Base-by-base conservation (phyloP, 352 stramenopile genomes). In the Phytophthora pini region DNA sequence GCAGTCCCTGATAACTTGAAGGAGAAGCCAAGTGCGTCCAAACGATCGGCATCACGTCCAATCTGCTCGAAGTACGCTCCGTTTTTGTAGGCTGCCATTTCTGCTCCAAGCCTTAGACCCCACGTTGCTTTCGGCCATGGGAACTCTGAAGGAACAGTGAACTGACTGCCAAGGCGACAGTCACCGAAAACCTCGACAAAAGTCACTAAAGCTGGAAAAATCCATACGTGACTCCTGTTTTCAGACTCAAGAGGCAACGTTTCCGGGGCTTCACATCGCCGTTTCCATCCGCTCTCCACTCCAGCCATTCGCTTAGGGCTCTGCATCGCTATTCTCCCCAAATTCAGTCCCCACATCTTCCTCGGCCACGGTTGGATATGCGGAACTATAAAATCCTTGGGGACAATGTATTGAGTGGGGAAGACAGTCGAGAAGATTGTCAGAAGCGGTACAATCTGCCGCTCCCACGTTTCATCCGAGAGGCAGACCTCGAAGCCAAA, bases 151-250 rank as follows among this genome's bases (percentile, higher is more conserved):
- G 68, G 68, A 40, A 76, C 58, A 8, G 31, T 56, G 13, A 76
- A 76, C 17, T 70, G 68, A 8, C 39, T 26, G 11, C 52, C 52
- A 24, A 76, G 40, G 32, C 47, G 56, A 47, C 57, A 76, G 38
- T 72, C 46, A 24, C 62, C 57, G 26, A 72, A 76, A 10, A 76
- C 52, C 24, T 61, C 15, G 1, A 76, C 63, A 38, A 69, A 76
- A 27, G 48, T 66, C 22, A 59, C 53, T 0, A 76, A 40, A 26
- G 68, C 68, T 40, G 56, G 57, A 4, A 65, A 68, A 34, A 76
- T 66, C 24, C 68, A 76, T 13, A 52, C 41, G 4, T 50, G 47
- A 56, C 0, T 59, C 17, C 26, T 49, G 36, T 50, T 69, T 52
- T 56, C 61, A 0, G 36, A 61, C 5, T 65, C 53, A 0, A 57